A percentile compares a stretch with the other conserved stretches of the same genome.
Evolutionary conservation across 1,139 yeast genomes (phyloP).

Genomic region (Candida sp.): DNA sequence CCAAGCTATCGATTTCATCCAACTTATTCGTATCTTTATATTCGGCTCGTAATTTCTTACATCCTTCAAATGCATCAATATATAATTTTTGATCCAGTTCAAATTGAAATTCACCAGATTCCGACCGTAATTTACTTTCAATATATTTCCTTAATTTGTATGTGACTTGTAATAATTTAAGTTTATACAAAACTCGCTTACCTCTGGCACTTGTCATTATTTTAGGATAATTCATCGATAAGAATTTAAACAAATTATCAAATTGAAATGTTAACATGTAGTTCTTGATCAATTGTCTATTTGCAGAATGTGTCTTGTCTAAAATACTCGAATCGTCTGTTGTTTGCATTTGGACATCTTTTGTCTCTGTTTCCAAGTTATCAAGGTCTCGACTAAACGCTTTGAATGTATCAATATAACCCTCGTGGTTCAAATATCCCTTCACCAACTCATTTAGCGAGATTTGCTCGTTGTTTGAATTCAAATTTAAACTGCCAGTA

Average conservation of each 20-base stretch:
- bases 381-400: constrained; percentile 46
- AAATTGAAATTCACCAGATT: constrained; percentile 15
- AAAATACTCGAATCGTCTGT: constrained; percentile 11
- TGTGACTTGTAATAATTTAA: constrained; percentile 50
- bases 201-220: constrained; percentile 33
- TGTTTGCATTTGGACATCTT: constrained; percentile 7
- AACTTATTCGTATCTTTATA: constrained; percentile 10
- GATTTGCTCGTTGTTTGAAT: constrained; percentile 23
- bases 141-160: constrained; percentile 20
- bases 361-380: constrained; percentile 34
- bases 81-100: constrained; percentile 12
- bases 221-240: constrained; percentile 42
- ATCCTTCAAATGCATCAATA: constrained; percentile 29
- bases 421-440: constrained; percentile 71
- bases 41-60: constrained; percentile 41
- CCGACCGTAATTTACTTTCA: constrained; percentile 14
- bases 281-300: constrained; percentile 51
- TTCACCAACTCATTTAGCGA: constrained; percentile 57
- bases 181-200: constrained; percentile 47
- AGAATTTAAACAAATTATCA: constrained; percentile 40
- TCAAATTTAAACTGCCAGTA: constrained; percentile 20
- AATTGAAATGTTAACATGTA: constrained; percentile 46
- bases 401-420: constrained; percentile 63
- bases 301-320: constrained; percentile 33
- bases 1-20: constrained; percentile 19